Conservation (phyloP, 345 rosid genomes). For the Crucihimalaya himalaica region DNA sequence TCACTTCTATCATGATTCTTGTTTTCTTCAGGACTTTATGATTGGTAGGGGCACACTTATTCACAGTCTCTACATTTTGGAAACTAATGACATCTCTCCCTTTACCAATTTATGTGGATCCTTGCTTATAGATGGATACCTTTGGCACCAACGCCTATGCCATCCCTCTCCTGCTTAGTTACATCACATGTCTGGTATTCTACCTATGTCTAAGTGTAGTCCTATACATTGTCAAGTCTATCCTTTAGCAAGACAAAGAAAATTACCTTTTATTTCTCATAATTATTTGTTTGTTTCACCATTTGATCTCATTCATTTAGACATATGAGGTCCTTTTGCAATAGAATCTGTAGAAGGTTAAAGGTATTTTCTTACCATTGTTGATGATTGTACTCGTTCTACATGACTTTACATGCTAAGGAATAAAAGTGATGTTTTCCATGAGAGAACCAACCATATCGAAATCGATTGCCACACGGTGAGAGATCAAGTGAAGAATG, state of each 20-base stretch:
- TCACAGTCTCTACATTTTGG: background rate
- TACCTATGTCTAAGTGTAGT: background rate
- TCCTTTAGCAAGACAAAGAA: background rate
- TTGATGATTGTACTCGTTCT: too few relatives aligned
- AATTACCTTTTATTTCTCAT: background rate
- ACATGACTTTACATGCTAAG: too few relatives aligned
- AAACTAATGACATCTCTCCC: background rate
- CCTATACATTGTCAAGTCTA: background rate
- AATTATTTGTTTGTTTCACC: too few relatives aligned
- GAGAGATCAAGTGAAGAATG: too few relatives aligned
- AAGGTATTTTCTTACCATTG: too few relatives aligned
- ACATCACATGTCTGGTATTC: background rate
- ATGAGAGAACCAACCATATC: too few relatives aligned
- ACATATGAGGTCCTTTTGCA: too few relatives aligned
- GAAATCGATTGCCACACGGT: too few relatives aligned
- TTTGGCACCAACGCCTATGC: background rate
- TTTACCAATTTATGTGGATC: background rate
- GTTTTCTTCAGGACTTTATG: background rate
- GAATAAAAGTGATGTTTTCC: too few relatives aligned
- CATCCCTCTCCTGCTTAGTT: background rate
- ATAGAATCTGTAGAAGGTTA: too few relatives aligned
- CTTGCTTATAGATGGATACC: background rate
- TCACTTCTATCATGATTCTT: background rate
- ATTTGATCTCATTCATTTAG: too few relatives aligned
- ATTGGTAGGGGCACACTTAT: background rate